These are phyloP conservation scores for Colletotrichum sp. DNA, from an alignment of 2,329 filamentous ascomycete species.

Conservation along the genomic window DNA sequence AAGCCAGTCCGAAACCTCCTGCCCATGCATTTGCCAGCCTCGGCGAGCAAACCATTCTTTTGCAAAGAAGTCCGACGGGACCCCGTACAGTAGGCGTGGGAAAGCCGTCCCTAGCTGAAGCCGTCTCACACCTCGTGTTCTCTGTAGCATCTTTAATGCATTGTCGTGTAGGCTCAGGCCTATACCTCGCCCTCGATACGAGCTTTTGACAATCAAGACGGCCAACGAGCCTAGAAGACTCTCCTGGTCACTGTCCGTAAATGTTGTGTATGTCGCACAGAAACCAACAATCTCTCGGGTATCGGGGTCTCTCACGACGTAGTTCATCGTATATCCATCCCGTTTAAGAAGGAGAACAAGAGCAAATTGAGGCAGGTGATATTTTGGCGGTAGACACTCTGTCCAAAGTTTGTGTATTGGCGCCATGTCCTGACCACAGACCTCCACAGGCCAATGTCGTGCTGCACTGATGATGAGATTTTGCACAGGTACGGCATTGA, in stretches of 20 bases:
- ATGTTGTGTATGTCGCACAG: conserved; percentile 65
- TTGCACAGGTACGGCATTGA: background rate
- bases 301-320: conserved; percentile 55
- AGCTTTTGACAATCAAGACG: conserved; percentile 55
- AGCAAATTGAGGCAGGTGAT: conserved; percentile 46
- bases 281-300: conserved; percentile 56
- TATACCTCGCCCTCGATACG: conserved; percentile 54
- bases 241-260: conserved; percentile 56
- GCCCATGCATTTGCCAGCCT: conserved; percentile 53
- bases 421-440: conserved; percentile 45
- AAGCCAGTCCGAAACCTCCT: conserved; percentile 58
- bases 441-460: conserved; percentile 46
- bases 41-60: conserved; percentile 59
- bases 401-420: conserved; percentile 53
- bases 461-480: conserved; percentile 10
- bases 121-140: conserved; percentile 56
- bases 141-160: conserved; percentile 53
- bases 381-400: conserved; percentile 47
- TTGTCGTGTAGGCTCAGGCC: conserved; percentile 58
- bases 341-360: conserved; percentile 55
- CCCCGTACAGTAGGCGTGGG: conserved; percentile 61
- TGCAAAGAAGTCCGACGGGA: conserved; percentile 46
- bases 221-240: conserved; percentile 62
- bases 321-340: conserved; percentile 63
- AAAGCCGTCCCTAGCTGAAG: conserved; percentile 65